Conservation (phyloP, 768 basidiomycete species). For the Boletus huronensis region DNA sequence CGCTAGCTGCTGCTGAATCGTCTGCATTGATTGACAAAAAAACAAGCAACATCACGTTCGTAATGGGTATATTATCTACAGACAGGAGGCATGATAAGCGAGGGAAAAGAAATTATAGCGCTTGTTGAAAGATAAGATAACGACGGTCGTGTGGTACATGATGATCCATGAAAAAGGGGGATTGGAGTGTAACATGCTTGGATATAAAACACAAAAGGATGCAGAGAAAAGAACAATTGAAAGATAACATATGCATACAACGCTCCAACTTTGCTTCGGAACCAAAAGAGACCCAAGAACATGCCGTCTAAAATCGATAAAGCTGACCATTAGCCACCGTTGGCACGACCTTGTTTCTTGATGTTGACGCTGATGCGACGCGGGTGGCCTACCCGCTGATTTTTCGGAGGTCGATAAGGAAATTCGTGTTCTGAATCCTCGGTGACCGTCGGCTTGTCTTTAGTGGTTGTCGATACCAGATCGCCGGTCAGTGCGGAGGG, state of each 20-base stretch:
- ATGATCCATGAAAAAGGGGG: background rate
- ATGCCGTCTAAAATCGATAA: background rate
- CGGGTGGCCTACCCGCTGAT: constrained; percentile 36
- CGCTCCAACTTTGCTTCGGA: background rate
- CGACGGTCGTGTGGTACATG: background rate
- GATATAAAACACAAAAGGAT: constrained; percentile 2
- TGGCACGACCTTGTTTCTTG: constrained; percentile 23
- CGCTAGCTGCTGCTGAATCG: too few relatives aligned
- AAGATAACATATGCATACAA: constrained; percentile 3
- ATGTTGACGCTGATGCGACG: constrained; percentile 38
- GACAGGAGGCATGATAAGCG: background rate
- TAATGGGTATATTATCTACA: background rate
- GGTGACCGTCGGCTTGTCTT: background rate
- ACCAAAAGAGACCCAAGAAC: background rate
- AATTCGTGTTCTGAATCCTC: constrained; percentile 18
- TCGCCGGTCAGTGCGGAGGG: background rate
- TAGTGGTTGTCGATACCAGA: background rate
- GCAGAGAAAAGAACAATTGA: background rate
- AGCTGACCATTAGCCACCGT: constrained; percentile 8
- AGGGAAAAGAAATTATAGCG: too few relatives aligned
- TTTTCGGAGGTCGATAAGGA: constrained; percentile 33
- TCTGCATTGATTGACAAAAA: background rate
- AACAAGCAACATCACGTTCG: background rate
- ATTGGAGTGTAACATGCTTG: background rate
- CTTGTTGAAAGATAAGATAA: background rate